Base-by-base conservation (phyloP, 2,329 filamentous ascomycete species). In the Scytalidium lignicola region DNA sequence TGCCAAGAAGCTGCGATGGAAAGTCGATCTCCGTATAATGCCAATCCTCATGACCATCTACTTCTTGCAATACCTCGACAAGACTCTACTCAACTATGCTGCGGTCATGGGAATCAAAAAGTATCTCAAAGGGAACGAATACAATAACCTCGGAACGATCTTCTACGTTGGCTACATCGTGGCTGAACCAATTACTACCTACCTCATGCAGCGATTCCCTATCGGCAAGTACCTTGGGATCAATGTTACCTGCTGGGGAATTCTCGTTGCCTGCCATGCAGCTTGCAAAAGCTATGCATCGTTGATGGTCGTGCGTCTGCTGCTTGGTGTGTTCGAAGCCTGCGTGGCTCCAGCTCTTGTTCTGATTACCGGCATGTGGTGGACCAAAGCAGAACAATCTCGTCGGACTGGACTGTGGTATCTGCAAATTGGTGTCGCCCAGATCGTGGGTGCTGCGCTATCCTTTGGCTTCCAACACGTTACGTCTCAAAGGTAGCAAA, bases 291-390 rank as follows among this genome's bases (percentile, higher is more conserved):
- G 76, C 61, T 86, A 79, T 57, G 66, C 70, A 0, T 76, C 80
- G 1, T 77, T 81, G 0, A 72, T 85, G 37, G 79, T 76, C 0
- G 74, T 85, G 41, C 76, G 84, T 0, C 80, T 85, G 59, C 78
- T 86, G 55, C 71, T 86, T 0, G 83, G 84, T 29, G 70, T 83
- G 1, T 83, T 83, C 48, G 83, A 87, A 60, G 72, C 80, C 0
- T 79, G 81, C 0, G 80, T 86, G 2, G 83, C 80, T 1, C 84
- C 83, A 0, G 80, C 82, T 0, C 86, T 86, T 55, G 78, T 80
- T 0, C 69, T 86, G 2, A 72, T 87, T 56, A 85, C 82, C 1
- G 77, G 72, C 3, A 79, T 85, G 66, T 87, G 83, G 82, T 87
- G 85, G 58, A 86, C 83, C 1, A 83, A 82, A 61, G 72, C 72